phyloP scores from a whole-genome alignment of 176 grass and related monocot genomes.

The Dactylis glomerata region DNA sequence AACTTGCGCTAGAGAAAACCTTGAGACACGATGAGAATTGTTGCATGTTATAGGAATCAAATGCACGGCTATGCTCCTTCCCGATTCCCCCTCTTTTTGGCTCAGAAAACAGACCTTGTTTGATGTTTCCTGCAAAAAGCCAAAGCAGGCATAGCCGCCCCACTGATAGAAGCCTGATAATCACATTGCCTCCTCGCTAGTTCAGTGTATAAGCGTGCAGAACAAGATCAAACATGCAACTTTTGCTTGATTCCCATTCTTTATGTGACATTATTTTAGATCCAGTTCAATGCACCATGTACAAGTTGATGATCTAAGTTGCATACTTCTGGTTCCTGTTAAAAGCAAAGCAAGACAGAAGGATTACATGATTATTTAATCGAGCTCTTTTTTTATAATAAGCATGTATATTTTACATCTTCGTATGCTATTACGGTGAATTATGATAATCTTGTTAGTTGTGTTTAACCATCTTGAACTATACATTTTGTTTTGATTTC shows the following conservation, averaged over 20 bases:
- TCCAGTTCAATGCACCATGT: neutral
- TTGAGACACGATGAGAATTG: neutral
- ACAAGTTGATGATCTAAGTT: neutral
- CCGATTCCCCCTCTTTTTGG: neutral
- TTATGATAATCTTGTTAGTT: neutral
- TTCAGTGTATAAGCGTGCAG: neutral
- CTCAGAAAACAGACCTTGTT: neutral
- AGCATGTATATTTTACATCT: no score
- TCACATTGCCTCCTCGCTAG: neutral
- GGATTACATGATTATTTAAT: neutral
- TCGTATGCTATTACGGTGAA: neutral
- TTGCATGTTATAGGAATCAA: neutral
- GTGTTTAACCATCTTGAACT: neutral
- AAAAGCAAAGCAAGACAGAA: neutral
- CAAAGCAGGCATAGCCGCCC: neutral
- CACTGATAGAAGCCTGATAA: neutral
- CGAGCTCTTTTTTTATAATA: no score
- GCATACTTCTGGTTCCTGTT: neutral
- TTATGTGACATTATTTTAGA: neutral
- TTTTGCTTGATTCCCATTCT: neutral
- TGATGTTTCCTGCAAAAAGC: neutral
- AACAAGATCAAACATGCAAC: neutral
- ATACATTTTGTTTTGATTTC: no score
- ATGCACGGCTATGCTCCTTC: neutral
- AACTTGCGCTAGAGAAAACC: neutral